These are phyloP conservation scores for Coniella lustricola DNA, from an alignment of 2,329 filamentous ascomycete species.

Conservation along the genomic window DNA sequence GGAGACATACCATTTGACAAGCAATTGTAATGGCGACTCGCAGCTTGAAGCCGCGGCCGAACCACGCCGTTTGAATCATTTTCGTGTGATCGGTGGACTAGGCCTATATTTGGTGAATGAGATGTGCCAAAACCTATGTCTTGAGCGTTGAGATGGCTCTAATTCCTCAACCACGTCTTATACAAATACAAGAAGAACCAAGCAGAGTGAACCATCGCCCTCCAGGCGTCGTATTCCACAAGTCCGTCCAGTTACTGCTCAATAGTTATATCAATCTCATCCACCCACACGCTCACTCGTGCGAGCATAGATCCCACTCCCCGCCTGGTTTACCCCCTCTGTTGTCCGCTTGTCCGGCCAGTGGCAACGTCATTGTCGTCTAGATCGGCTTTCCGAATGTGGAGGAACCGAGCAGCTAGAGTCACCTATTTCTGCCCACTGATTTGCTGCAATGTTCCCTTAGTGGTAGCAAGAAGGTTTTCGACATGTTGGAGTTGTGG, in stretches of 20 bases:
- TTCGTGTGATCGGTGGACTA: background rate
- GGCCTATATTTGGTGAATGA: background rate
- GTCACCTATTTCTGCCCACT: background rate
- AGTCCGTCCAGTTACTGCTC: no score
- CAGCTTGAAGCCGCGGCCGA: slow-evolving; percentile 16
- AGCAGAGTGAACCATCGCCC: no score
- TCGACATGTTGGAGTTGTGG: no score
- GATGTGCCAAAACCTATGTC: no score
- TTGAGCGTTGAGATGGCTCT: background rate
- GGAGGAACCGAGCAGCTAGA: slow-evolving; percentile 1
- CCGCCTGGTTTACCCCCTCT: background rate
- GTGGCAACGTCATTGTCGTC: slow-evolving; percentile 1
- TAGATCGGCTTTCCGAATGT: slow-evolving; percentile 6
- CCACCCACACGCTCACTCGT: no score
- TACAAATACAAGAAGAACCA: no score
- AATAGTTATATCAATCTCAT: no score
- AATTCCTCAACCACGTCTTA: no score
- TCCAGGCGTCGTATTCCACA: no score
- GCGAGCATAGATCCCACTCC: background rate
- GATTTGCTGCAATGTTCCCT: no score
- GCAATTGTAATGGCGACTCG: slow-evolving; percentile 17
- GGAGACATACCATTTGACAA: slow-evolving; percentile 27
- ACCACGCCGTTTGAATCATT: slow-evolving; percentile 13
- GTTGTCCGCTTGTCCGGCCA: background rate
- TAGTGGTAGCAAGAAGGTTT: no score